Conservation (phyloP, 345 rosid genomes). For the Citrus mangshanensis region DNA sequence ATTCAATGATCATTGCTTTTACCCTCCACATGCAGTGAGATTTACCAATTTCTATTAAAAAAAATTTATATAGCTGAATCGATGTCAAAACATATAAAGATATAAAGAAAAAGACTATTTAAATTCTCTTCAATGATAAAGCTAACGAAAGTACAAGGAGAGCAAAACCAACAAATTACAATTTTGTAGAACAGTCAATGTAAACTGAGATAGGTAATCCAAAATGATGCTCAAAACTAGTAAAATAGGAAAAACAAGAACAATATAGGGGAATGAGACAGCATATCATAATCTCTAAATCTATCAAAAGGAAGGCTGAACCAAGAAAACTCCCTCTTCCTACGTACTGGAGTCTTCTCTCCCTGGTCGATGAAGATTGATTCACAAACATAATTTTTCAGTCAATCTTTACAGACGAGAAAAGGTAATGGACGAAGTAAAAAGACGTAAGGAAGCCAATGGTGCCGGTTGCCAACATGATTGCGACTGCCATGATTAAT, state of each 20-base stretch:
- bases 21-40: not conserved
- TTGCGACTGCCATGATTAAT: slow-evolving; percentile 67
- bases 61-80: not conserved
- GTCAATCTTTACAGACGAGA: slow-evolving; percentile 81
- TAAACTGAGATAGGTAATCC: slow-evolving; percentile 1
- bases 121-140: slow-evolving; percentile 12
- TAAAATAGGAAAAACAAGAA: not conserved
- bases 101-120: not conserved
- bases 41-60: not conserved
- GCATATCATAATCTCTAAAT: not conserved
- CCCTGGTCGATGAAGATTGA: not conserved
- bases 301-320: slow-evolving; percentile 13
- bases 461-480: slow-evolving; percentile 78
- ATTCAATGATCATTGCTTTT: not conserved
- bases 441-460: slow-evolving; percentile 77
- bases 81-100: not conserved
- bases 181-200: slow-evolving; percentile 17
- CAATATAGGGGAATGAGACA: not conserved
- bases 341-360: slow-evolving; percentile 17
- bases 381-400: slow-evolving; percentile 14
- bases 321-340: slow-evolving; percentile 8
- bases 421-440: slow-evolving; percentile 80
- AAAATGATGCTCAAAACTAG: slow-evolving; percentile 20
- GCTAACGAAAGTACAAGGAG: slow-evolving; percentile 12
- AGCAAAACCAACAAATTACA: slow-evolving; percentile 16